Evolutionary conservation across 2,329 filamentous ascomycete genomes (phyloP), one percentile per base, ranked within the genome.

Genomic region (Lachnellula occidentalis): DNA sequence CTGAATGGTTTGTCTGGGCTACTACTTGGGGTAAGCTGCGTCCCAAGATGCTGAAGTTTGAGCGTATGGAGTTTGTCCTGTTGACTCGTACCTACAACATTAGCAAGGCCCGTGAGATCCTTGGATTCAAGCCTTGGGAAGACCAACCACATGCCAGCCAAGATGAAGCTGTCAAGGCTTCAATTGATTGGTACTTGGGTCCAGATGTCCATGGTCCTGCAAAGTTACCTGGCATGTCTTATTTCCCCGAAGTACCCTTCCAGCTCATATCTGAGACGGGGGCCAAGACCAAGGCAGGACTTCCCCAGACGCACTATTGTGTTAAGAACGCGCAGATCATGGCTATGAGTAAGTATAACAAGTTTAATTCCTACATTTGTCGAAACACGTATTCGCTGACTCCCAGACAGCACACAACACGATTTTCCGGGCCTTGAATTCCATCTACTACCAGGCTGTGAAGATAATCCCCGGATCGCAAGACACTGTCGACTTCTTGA

Each of bases 361-460:
- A 15, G 24, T 9, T 3, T 22, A 12, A 9, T 22, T 21, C 12
- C 11, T 21, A 22, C 7, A 19, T 8, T 15, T 39, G 9, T 11
- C 27, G 9, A 31, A 31, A 31, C 11, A 11, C 27, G 27, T 2
- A 31, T 3, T 31, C 27, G 41, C 41, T 43, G 12, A 43, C 19
- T 12, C 19, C 19, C 11, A 17, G 11, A 43, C 11, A 43, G 41
- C 62, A 6, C 61, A 66, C 53, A 70, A 71, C 48, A 63, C 62
- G 4, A 55, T 69, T 36, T 65, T 68, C 57, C 64, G 68, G 1
- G 67, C 67, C n/a, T 57, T 71, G 22, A 67, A 71, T 42, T 53
- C 66, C 47, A 66, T 72, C 39, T 57, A 70, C 46, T 65, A 66
- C 24, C 70, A 74, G 59, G 66, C 64, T 45, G 59, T 62, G 43